These are phyloP conservation scores for Stephanodiscus triporus DNA, from an alignment of 108 stramenopile species.

Conservation along the genomic window DNA sequence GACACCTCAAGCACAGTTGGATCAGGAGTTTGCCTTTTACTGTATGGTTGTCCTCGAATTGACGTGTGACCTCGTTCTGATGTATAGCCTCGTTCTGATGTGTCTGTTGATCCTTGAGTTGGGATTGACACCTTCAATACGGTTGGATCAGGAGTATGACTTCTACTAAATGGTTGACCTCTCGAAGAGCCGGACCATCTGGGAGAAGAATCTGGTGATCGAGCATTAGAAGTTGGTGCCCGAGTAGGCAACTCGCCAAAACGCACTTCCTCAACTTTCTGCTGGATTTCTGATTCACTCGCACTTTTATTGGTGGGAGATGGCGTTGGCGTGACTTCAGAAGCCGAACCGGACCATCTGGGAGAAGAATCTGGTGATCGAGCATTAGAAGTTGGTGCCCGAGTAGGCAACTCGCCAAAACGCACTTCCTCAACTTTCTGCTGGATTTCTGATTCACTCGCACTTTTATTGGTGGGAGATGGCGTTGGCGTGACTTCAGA, in stretches of 20 bases:
- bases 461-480: too few relatives aligned
- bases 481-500: too few relatives aligned
- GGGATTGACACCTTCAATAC: background rate
- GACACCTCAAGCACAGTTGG: background rate
- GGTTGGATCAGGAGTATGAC: conserved; percentile 9
- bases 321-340: too few relatives aligned
- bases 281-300: too few relatives aligned
- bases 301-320: too few relatives aligned
- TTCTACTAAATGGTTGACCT: background rate
- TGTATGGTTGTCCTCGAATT: background rate
- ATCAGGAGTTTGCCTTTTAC: conserved; percentile 1
- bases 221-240: background rate
- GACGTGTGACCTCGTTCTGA: too few relatives aligned
- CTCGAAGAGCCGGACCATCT: conserved; percentile 5
- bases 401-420: background rate
- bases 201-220: background rate
- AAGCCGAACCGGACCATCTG: background rate
- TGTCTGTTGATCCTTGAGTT: background rate
- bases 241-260: background rate
- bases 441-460: too few relatives aligned
- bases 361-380: background rate
- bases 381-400: background rate
- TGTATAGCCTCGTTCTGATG: too few relatives aligned
- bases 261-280: background rate
- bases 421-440: background rate